Evolutionary conservation across 805 yeast species (phyloP), one percentile per base, ranked within the genome.

Genomic region (Sugiyamaella smithiae): DNA sequence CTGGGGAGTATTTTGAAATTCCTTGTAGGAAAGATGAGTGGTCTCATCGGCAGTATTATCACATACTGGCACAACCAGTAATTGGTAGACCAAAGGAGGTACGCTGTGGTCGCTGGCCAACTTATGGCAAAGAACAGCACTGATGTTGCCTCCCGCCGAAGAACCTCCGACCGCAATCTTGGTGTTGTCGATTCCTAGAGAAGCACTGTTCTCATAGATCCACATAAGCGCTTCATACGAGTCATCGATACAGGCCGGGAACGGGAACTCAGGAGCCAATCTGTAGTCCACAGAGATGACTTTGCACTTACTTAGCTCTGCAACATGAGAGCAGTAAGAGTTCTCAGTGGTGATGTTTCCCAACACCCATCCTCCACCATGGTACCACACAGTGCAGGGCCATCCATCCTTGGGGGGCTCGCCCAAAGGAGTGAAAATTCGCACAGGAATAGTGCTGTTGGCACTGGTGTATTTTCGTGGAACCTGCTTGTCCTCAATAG

Each of bases 261-360:
- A 76, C 19, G 75, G 74, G 55, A 62, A 53, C 56, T 76, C 78
- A 2, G 81, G 81, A 0, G 79, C 79, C 47, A 74, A 59, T 35
- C 80, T 53, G 59, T 76, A 76, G 57, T 76, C 78, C n/a, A 76
- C 74, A 5, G 71, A 63, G 8, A 76, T 61, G 11, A 74, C 76
- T n/a, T 67, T 56, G 50, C 72, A 65, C 40, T 67, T 50, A 8
- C 71, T 67, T 19, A 55, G 46, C 31, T 67, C 66, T 20, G 75
- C 72, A 35, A 69, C 53, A 48, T 71, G 68, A 2, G 76, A 67
- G 51, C 76, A 72, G 56, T 62, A 70, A 1, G 72, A 65, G 60
- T 73, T 72, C 48, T 72, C 76, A 11, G 76, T 66, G 48, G 47
- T 54, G 35, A 73, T 64, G 46, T 62, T 62, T 1, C 76, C 76